Evolutionary conservation across 2,329 filamentous ascomycete genomes (phyloP).

Genomic region (Coniochaeta sp.): DNA sequence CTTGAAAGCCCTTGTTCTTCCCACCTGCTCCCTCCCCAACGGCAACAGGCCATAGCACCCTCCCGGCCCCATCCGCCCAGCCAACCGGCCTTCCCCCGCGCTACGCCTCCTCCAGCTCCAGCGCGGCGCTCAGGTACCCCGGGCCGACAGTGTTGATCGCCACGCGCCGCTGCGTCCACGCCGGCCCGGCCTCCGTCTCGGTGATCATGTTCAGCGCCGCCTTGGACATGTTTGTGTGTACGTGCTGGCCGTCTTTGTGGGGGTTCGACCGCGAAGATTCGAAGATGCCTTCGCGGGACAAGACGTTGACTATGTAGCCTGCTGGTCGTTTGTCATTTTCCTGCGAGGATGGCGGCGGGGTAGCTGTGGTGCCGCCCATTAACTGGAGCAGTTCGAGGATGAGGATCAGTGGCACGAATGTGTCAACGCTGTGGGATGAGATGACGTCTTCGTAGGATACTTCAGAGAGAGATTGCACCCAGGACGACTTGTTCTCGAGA

Average conservation of each 20-base stretch:
- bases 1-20: not conserved
- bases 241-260: conserved; percentile 23
- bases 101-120: conserved; percentile 17
- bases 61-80: conserved; percentile 28
- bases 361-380: conserved; percentile 14
- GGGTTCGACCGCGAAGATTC: conserved; percentile 12
- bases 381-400: conserved; percentile 25
- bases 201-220: conserved; percentile 32
- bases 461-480: conserved; percentile 23
- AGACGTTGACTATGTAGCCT: conserved; percentile 24
- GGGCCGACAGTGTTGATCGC: conserved; percentile 30
- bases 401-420: conserved; percentile 28
- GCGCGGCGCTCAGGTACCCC: conserved; percentile 28
- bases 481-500: conserved; percentile 19
- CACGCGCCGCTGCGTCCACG: conserved; percentile 20
- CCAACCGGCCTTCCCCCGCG: conserved; percentile 22
- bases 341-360: not conserved
- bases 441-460: conserved; percentile 31
- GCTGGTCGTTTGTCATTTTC: not conserved
- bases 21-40: conserved; percentile 8
- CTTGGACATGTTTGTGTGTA: conserved; percentile 32
- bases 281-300: conserved; percentile 26
- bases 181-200: conserved; percentile 22
- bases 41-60: conserved; percentile 25
- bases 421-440: conserved; percentile 26